These are phyloP conservation scores for Tarenaya hassleriana DNA, from an alignment of 345 rosid species.

Conservation along the genomic window DNA sequence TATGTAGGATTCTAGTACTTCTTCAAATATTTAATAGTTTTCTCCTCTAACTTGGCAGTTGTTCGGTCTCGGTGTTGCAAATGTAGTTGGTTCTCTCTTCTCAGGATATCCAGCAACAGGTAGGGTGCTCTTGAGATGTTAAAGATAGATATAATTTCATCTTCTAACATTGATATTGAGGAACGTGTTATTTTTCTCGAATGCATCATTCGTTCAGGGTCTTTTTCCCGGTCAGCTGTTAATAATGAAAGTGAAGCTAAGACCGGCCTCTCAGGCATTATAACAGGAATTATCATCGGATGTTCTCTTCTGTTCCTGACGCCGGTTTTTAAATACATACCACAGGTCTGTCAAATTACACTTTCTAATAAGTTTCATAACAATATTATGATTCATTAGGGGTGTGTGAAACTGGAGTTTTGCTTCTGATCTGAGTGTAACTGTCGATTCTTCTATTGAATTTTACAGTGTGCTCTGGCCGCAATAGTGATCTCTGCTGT, in stretches of 20 bases:
- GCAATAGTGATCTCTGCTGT: constrained; percentile 95
- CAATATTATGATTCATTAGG: background rate
- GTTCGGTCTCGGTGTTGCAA: constrained; percentile 78
- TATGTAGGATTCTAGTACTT: too few relatives aligned
- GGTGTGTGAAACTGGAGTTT: constrained; percentile 1
- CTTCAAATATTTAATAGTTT: too few relatives aligned
- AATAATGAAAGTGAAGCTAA: constrained; percentile 94
- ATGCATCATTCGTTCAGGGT: constrained; percentile 55
- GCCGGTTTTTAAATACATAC: constrained; percentile 72
- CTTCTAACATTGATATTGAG: constrained; percentile 11
- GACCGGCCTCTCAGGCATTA: constrained; percentile 79
- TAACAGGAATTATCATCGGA: constrained; percentile 73
- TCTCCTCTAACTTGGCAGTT: constrained; percentile 34
- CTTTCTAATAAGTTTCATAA: background rate
- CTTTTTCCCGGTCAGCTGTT: constrained; percentile 98
- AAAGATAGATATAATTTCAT: background rate
- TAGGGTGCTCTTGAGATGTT: constrained; percentile 22
- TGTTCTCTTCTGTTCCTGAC: constrained; percentile 91
- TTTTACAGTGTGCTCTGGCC: constrained; percentile 94
- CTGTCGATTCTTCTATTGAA: constrained; percentile 15
- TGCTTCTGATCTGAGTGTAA: constrained; percentile 26
- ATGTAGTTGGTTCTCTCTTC: constrained; percentile 66
- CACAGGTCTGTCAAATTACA: constrained; percentile 54
- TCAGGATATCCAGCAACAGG: constrained; percentile 78
- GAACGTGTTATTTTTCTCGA: constrained; percentile 21